phyloP scores from a whole-genome alignment of 2,329 filamentous ascomycete genomes.

The Fusarium floridanum region DNA sequence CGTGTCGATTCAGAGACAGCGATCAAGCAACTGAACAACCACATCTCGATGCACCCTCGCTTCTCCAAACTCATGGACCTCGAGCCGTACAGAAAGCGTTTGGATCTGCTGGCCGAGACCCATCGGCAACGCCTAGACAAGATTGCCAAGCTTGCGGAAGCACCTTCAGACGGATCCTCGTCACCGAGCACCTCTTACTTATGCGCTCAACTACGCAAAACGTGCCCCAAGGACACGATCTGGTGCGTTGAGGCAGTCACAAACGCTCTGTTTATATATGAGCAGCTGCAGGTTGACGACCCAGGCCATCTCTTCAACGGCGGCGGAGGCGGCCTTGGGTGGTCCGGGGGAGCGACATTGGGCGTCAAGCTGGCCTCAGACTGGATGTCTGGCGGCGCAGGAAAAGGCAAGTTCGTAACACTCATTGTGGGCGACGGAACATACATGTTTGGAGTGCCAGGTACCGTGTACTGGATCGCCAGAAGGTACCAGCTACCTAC shows the following conservation, averaged over 20 bases:
- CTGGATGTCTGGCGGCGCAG: slow-evolving; percentile 46
- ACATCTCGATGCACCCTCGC: not conserved
- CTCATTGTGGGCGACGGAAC: slow-evolving; percentile 65
- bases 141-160: not conserved
- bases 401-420: slow-evolving; percentile 58
- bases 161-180: not conserved
- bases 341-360: slow-evolving; percentile 79
- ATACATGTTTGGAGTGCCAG: slow-evolving; percentile 62
- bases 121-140: slow-evolving; percentile 1
- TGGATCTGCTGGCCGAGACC: slow-evolving; percentile 4
- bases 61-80: not conserved
- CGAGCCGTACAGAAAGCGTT: slow-evolving; percentile 2
- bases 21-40: slow-evolving; percentile 54
- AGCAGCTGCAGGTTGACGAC: slow-evolving; percentile 74
- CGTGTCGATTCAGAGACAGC: slow-evolving; percentile 73
- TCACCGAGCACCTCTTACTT: slow-evolving; percentile 2
- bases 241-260: slow-evolving; percentile 82
- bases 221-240: slow-evolving; percentile 65
- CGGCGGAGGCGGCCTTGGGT: slow-evolving; percentile 81
- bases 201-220: not conserved
- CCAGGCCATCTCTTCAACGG: slow-evolving; percentile 83
- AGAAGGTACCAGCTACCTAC: slow-evolving; percentile 61
- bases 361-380: slow-evolving; percentile 78
- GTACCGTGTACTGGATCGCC: slow-evolving; percentile 64
- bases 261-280: slow-evolving; percentile 71